These are phyloP conservation scores for Microsporum audouinii DNA, from an alignment of 2,329 filamentous ascomycete species.

Conservation along the genomic window DNA sequence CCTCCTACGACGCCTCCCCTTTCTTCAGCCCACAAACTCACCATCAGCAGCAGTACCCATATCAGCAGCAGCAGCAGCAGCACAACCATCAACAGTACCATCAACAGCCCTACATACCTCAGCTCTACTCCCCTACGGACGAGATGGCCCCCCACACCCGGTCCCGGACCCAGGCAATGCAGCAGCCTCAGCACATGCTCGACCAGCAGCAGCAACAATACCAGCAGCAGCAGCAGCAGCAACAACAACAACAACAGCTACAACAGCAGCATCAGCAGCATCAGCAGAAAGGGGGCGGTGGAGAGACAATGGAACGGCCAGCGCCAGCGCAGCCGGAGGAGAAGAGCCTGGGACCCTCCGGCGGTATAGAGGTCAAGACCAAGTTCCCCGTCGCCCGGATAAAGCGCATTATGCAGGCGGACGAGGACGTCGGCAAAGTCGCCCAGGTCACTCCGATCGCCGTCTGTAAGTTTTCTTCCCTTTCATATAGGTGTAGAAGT, in stretches of 20 bases:
- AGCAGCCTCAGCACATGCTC: slow-evolving; percentile 4
- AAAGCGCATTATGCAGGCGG: slow-evolving; percentile 98
- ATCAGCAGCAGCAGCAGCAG: slow-evolving; percentile 12
- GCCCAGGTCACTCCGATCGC: slow-evolving; percentile 95
- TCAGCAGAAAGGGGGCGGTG: neutral
- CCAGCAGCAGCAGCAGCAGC: slow-evolving; percentile 4
- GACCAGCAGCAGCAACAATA: slow-evolving; percentile 3
- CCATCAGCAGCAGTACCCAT: slow-evolving; percentile 11
- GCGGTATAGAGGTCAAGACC: slow-evolving; percentile 68
- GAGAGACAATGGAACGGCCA: slow-evolving; percentile 9
- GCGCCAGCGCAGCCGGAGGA: slow-evolving; percentile 12
- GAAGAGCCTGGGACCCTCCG: slow-evolving; percentile 20
- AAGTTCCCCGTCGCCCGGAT: slow-evolving; percentile 96
- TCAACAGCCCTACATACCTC: slow-evolving; percentile 16
- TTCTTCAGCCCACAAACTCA: slow-evolving; percentile 32
- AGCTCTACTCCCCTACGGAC: slow-evolving; percentile 17
- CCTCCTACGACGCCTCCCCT: slow-evolving; percentile 37
- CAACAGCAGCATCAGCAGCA: neutral
- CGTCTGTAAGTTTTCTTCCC: slow-evolving; percentile 49
- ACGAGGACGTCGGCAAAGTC: slow-evolving; percentile 97
- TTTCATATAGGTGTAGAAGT: neutral
- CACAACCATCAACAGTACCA: slow-evolving; percentile 17
- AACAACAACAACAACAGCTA: slow-evolving; percentile 8
- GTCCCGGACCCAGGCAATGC: slow-evolving; percentile 23
- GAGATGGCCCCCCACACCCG: slow-evolving; percentile 36